These are phyloP conservation scores for Polytrichum commune DNA, from an alignment of 225 moss, liverwort and hornwort species.

Conservation along the genomic window DNA sequence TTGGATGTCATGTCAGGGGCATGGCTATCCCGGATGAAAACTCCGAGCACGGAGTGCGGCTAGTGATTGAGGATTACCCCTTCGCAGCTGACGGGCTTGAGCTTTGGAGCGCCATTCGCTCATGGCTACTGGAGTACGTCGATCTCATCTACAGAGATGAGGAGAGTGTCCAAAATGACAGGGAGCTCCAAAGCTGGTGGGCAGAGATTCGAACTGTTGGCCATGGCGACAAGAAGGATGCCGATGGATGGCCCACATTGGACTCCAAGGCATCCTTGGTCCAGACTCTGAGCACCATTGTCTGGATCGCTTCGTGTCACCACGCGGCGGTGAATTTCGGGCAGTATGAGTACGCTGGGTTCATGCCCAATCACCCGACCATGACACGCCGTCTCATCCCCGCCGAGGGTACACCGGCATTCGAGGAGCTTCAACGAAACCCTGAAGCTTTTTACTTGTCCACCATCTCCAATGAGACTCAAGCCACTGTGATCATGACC, in stretches of 20 bases:
- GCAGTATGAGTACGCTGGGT: slow-evolving; percentile 59
- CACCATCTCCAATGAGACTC: slow-evolving; percentile 52
- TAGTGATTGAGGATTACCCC: slow-evolving; percentile 68
- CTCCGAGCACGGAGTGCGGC: slow-evolving; percentile 36
- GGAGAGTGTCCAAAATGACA: slow-evolving; percentile 26
- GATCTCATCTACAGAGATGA: slow-evolving; percentile 38
- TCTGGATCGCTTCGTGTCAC: slow-evolving; percentile 61
- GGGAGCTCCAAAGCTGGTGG: slow-evolving; percentile 73
- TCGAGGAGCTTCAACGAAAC: slow-evolving; percentile 34
- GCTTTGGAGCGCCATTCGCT: slow-evolving; percentile 58
- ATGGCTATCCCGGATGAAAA: slow-evolving; percentile 54
- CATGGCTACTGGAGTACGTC: slow-evolving; percentile 53
- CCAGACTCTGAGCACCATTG: slow-evolving; percentile 42
- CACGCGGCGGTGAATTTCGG: slow-evolving; percentile 70
- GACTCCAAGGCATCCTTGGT: slow-evolving; percentile 31
- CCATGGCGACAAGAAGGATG: slow-evolving; percentile 62
- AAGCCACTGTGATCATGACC: slow-evolving; percentile 64
- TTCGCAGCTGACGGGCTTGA: slow-evolving; percentile 64
- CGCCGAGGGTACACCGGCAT: slow-evolving; percentile 32
- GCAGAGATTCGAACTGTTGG: slow-evolving; percentile 56
- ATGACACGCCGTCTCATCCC: slow-evolving; percentile 60
- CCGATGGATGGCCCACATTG: slow-evolving; percentile 42
- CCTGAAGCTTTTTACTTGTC: slow-evolving; percentile 62
- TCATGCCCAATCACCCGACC: slow-evolving; percentile 63
- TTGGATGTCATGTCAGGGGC: slow-evolving; percentile 34